Evolutionary conservation across 2,329 filamentous ascomycete species (phyloP).

Genomic region (Alternaria postmessia): DNA sequence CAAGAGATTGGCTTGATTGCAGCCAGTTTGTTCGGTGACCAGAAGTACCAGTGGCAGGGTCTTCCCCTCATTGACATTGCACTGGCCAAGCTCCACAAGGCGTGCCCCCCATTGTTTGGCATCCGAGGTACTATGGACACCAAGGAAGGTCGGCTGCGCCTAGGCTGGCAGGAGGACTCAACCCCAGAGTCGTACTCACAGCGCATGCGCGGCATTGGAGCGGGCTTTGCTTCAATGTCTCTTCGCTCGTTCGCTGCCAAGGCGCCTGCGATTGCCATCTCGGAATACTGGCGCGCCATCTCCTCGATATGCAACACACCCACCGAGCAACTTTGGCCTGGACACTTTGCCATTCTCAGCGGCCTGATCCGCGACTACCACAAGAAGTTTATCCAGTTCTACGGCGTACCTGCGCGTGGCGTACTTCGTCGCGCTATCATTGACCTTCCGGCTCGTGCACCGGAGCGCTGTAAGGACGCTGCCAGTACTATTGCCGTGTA

Average conservation of each 20-base stretch:
- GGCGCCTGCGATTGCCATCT: slow-evolving; percentile 76
- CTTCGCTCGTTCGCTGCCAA: slow-evolving; percentile 72
- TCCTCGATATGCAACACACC: slow-evolving; percentile 81
- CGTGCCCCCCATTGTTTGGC: slow-evolving; percentile 87
- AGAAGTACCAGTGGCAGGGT: slow-evolving; percentile 72
- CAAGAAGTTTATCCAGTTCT: slow-evolving; percentile 79
- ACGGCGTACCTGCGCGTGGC: slow-evolving; percentile 77
- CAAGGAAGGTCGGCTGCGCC: slow-evolving; percentile 43
- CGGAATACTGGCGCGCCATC: slow-evolving; percentile 83
- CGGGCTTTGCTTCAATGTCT: slow-evolving; percentile 83
- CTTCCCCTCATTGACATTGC: slow-evolving; percentile 80
- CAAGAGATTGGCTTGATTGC: slow-evolving; percentile 82
- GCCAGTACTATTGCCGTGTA: slow-evolving; percentile 42
- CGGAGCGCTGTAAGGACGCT: slow-evolving; percentile 33
- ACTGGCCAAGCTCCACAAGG: slow-evolving; percentile 82
- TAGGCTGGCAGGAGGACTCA: slow-evolving; percentile 44
- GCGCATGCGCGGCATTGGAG: slow-evolving; percentile 82
- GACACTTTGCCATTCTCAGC: slow-evolving; percentile 61
- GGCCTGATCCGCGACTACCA: slow-evolving; percentile 69
- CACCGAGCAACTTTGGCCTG: slow-evolving; percentile 56
- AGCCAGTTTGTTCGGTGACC: slow-evolving; percentile 75
- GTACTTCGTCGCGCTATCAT: slow-evolving; percentile 74
- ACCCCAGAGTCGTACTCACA: slow-evolving; percentile 76
- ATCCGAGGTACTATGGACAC: slow-evolving; percentile 79
- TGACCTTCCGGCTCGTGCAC: slow-evolving; percentile 68